These are phyloP conservation scores for Zangia roseola DNA, from an alignment of 768 basidiomycete genomes.

Conservation along the genomic window DNA sequence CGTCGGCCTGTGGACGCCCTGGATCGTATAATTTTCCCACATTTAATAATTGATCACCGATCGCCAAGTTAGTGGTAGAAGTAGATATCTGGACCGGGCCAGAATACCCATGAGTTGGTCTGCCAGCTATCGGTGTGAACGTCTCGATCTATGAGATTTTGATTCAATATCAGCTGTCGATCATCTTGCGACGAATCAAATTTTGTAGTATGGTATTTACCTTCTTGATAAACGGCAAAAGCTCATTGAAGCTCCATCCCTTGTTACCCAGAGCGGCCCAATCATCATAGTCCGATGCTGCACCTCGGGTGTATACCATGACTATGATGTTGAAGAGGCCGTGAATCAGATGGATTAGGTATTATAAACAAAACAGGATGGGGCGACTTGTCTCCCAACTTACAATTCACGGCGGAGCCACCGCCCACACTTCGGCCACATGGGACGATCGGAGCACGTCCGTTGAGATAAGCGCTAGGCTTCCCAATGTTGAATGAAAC, in stretches of 20 bases:
- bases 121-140: constrained; percentile 27
- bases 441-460: constrained; percentile 44
- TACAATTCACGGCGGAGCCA: too few relatives aligned
- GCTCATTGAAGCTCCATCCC: constrained; percentile 24
- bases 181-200: too few relatives aligned
- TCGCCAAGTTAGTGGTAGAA: constrained; percentile 1
- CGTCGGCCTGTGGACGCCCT: constrained; percentile 40
- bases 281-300: constrained; percentile 27
- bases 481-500: constrained; percentile 41
- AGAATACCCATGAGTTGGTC: constrained; percentile 35
- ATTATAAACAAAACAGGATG: too few relatives aligned
- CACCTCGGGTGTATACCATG: constrained; percentile 18
- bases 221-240: constrained; percentile 27
- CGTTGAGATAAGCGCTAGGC: constrained; percentile 43
- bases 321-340: background rate
- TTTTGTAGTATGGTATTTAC: background rate
- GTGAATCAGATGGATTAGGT: background rate
- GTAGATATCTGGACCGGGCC: constrained; percentile 28
- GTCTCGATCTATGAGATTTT: constrained; percentile 24
- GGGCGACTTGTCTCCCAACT: too few relatives aligned
- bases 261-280: constrained; percentile 21
- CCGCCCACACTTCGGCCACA: constrained; percentile 50
- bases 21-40: constrained; percentile 48
- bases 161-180: too few relatives aligned
- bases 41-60: constrained; percentile 44